Base-by-base conservation (phyloP, 306 rosid species). In the Glycine tomentella region DNA sequence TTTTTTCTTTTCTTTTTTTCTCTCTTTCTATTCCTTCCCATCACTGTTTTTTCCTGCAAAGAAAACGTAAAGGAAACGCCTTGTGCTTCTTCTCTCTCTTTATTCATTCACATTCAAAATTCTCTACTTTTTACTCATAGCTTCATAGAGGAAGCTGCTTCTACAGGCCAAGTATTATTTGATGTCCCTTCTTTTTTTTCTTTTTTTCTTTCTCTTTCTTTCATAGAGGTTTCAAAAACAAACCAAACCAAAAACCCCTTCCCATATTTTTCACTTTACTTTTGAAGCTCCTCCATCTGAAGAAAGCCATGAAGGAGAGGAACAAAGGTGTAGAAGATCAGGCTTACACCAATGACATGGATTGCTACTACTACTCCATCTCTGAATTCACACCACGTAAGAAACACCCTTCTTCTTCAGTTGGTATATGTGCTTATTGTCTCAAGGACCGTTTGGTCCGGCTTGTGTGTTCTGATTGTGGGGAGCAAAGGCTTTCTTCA, bases 381-480 rank as follows among this genome's bases (percentile, higher is more conserved):
- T 92, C 92, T 13, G 98, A 93, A 42, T 74, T 87, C 75, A n/a
- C n/a, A n/a, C 91, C 89, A 8, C 93, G 99, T 71, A 87, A 80
- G 83, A 92, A 83, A 69, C 99, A 96, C 72, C 98, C 98, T 80
- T 89, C 96, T 16, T 88, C 97, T 3, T 84, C 97, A 0, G 90
- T 80, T n/a, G 99, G 99, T 4, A 89, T 96, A 1, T 96, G 99
- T 67, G 94, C 98, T 69, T 81, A 86, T 12, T 96, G 99, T 81
- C 89, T 96, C 16, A 92, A 93, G 75, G 99, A 96, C 8, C 95
- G 99, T 8, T 75, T 96, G 65, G 86, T 92, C 50, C 85, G 84
- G 77, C 91, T 96, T 13, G 98, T 91, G 1, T 96, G 99, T 70
- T 93, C 99, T 3, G 98, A 96, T 62, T 96, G 99, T n/a, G 99